A percentile compares a stretch with the other conserved stretches of the same genome.
These are phyloP conservation scores for Colletotrichum navitas DNA, from an alignment of 2,329 filamentous ascomycete species.

Conservation along the genomic window DNA sequence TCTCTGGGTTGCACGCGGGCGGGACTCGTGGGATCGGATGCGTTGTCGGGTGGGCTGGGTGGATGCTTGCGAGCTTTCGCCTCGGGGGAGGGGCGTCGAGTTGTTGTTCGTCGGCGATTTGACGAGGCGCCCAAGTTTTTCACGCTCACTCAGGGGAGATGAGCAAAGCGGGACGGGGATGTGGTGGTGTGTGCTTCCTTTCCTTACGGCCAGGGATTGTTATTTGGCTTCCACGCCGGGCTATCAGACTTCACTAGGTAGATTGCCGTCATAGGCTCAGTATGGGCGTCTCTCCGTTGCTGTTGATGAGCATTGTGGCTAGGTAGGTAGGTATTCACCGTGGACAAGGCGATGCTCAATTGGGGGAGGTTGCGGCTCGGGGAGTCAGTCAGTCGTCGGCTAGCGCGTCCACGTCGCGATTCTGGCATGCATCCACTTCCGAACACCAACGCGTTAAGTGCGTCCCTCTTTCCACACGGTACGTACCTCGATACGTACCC, in stretches of 20 bases:
- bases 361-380: not conserved
- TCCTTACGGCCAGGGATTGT: not conserved
- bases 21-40: not conserved
- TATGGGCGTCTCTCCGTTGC: not conserved
- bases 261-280: not conserved
- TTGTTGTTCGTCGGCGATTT: not conserved
- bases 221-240: not conserved
- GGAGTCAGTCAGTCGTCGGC: not conserved
- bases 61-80: not conserved
- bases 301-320: not conserved
- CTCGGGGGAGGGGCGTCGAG: not conserved
- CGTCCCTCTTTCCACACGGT: not conserved
- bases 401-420: constrained; percentile 32
- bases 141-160: constrained; percentile 11
- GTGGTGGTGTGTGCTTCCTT: not conserved
- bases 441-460: constrained; percentile 25
- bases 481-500: too few species aligned
- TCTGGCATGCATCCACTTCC: constrained; percentile 9
- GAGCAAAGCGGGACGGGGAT: not conserved
- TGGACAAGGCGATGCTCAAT: not conserved
- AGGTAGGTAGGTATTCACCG: too few species aligned
- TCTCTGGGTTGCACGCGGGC: not conserved
- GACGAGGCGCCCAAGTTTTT: constrained; percentile 34
- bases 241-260: not conserved
- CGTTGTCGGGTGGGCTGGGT: not conserved